Percentiles rank a stretch among this genome's conserved stretches.
Evolutionary conservation across 139 green algal species (phyloP).

Genomic region (Chlorella sp.): DNA sequence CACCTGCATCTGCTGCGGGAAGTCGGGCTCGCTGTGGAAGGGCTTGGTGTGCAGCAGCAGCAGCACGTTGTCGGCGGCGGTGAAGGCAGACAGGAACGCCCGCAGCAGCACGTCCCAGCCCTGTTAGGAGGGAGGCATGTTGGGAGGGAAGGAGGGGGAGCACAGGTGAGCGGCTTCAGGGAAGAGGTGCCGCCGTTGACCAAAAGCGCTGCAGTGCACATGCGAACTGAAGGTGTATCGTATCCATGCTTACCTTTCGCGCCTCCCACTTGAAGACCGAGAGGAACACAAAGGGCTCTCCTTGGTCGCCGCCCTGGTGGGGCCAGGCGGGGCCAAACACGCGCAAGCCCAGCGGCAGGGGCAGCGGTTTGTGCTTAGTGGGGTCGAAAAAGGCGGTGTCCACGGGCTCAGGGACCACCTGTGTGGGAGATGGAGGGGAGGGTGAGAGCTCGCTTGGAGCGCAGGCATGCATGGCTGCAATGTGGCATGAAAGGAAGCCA

Average conservation of each 20-base stretch:
- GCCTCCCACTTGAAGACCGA: constrained; percentile 84
- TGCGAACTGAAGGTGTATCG: not conserved
- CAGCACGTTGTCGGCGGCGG: constrained; percentile 37
- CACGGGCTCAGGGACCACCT: constrained; percentile 64
- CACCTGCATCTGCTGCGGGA: constrained; percentile 42
- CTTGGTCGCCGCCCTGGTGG: not conserved
- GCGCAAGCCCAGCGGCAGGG: constrained; percentile 49
- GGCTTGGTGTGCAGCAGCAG: constrained; percentile 68
- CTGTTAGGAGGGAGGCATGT: not conserved
- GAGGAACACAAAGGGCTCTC: constrained; percentile 59
- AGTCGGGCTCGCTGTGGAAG: constrained; percentile 44
- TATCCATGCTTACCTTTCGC: constrained; percentile 48
- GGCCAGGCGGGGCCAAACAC: constrained; percentile 56
- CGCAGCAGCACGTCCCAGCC: constrained; percentile 69
- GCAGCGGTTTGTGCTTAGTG: constrained; percentile 37
- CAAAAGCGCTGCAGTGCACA: not conserved
- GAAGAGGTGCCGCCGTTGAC: not conserved
- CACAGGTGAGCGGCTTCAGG: not conserved
- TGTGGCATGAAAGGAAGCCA: no score
- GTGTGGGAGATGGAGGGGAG: not conserved
- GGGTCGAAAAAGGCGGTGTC: constrained; percentile 70
- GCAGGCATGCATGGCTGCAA: no score
- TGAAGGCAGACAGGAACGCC: constrained; percentile 65
- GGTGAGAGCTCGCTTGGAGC: not conserved
- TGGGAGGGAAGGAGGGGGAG: not conserved